Evolutionary conservation across 2,329 filamentous ascomycete genomes (phyloP).

Genomic region (Colletotrichum orchidophilum): DNA sequence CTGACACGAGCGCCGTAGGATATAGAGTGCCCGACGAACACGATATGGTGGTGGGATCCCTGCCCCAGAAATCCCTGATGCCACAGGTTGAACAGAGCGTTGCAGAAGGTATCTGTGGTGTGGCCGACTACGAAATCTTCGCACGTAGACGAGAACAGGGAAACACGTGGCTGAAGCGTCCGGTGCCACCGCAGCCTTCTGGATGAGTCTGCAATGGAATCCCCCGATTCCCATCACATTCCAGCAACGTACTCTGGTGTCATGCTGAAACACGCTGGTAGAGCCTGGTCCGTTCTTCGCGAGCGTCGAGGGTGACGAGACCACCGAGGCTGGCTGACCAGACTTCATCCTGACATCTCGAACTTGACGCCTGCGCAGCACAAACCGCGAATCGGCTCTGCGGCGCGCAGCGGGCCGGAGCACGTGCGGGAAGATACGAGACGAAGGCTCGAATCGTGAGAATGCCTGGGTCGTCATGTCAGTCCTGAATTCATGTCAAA

Average conservation of each 20-base stretch:
- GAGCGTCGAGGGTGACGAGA: neutral
- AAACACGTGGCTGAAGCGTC: neutral
- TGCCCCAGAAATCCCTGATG: neutral
- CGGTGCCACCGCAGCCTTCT: neutral
- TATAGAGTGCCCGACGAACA: neutral
- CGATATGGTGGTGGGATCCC: neutral
- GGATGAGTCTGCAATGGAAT: neutral
- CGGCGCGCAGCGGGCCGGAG: neutral
- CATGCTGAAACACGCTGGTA: slow-evolving; percentile 7
- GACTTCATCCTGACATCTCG: slow-evolving; percentile 9
- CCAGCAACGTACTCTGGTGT: neutral
- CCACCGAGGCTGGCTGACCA: neutral
- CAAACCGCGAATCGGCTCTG: neutral
- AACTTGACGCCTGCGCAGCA: slow-evolving; percentile 1
- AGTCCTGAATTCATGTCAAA: neutral
- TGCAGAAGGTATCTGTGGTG: neutral
- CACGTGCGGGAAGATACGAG: slow-evolving; percentile 2
- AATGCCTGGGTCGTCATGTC: neutral
- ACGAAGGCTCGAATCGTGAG: neutral
- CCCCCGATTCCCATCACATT: slow-evolving; percentile 12
- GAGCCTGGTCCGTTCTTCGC: neutral
- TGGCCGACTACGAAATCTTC: neutral
- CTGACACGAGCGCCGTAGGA: neutral
- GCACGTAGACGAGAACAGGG: neutral
- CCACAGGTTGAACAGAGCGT: neutral